phyloP scores from a whole-genome alignment of 2,329 filamentous ascomycete genomes.

The Penicillium fuscoglaucum region DNA sequence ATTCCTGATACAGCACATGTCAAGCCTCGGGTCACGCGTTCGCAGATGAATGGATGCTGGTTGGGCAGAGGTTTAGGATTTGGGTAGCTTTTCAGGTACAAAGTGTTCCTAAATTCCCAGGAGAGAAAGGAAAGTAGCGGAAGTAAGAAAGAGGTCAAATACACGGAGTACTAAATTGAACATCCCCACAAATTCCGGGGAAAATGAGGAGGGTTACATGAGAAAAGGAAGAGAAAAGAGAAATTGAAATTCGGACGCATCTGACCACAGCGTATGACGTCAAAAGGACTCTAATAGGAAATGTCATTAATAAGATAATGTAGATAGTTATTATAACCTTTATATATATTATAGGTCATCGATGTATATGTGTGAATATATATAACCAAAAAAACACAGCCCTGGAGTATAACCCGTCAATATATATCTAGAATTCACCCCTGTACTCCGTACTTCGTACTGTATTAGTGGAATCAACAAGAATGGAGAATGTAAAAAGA shows the following conservation, averaged over 20 bases:
- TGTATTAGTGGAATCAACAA: background rate
- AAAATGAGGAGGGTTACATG: conserved; percentile 1
- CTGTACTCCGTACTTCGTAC: too few species aligned
- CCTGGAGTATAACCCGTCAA: background rate
- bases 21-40: background rate
- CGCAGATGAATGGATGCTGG: background rate
- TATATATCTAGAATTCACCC: background rate
- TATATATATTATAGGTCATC: background rate
- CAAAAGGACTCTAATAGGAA: background rate
- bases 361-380: background rate
- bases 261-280: background rate
- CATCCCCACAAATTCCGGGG: background rate
- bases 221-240: background rate
- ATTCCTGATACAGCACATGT: conserved; percentile 1
- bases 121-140: background rate
- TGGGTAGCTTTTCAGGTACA: conserved; percentile 9
- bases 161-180: background rate
- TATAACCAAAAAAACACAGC: background rate
- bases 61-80: conserved; percentile 2
- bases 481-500: background rate
- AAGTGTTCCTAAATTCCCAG: background rate
- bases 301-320: background rate
- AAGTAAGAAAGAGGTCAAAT: background rate
- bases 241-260: background rate
- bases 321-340: too few species aligned